Conservation (phyloP, 345 rosid species). For the Erodium maritimum region DNA sequence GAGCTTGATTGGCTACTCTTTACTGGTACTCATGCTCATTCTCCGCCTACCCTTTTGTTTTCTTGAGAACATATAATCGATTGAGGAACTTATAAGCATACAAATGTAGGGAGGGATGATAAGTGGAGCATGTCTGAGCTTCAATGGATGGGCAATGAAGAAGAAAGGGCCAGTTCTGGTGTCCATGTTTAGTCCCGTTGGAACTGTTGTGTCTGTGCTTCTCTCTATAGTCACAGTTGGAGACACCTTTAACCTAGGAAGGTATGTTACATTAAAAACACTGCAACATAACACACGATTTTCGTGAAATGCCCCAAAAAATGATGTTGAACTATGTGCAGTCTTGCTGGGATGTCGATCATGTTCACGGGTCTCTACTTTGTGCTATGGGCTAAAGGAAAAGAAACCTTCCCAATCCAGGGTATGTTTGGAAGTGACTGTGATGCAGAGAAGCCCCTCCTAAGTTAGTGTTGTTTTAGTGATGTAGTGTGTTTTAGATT, state of each 20-base stretch:
- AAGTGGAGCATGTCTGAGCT: slow-evolving; percentile 71
- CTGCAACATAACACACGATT: too few relatives aligned
- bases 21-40: slow-evolving; percentile 30
- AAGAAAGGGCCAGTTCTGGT: slow-evolving; percentile 88
- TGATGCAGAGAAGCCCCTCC: slow-evolving; percentile 59
- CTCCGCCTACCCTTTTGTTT: not conserved
- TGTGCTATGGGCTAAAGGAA: slow-evolving; percentile 91
- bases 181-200: slow-evolving; percentile 78
- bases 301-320: too few relatives aligned
- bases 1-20: slow-evolving; percentile 35
- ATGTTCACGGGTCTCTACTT: slow-evolving; percentile 82
- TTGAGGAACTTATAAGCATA: not conserved
- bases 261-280: slow-evolving; percentile 25
- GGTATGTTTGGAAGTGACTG: slow-evolving; percentile 35
- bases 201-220: slow-evolving; percentile 58
- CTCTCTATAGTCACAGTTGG: slow-evolving; percentile 55
- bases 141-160: slow-evolving; percentile 98
- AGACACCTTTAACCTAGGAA: slow-evolving; percentile 50
- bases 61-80: not conserved
- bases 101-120: slow-evolving; percentile 45
- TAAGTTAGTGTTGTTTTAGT: slow-evolving; percentile 24
- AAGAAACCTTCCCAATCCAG: slow-evolving; percentile 30
- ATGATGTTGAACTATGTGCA: slow-evolving; percentile 19
- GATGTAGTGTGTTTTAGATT: not conserved
- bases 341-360: slow-evolving; percentile 70